phyloP scores from a whole-genome alignment of 2,329 filamentous ascomycete species.

The Chalaropsis ovoidea region DNA sequence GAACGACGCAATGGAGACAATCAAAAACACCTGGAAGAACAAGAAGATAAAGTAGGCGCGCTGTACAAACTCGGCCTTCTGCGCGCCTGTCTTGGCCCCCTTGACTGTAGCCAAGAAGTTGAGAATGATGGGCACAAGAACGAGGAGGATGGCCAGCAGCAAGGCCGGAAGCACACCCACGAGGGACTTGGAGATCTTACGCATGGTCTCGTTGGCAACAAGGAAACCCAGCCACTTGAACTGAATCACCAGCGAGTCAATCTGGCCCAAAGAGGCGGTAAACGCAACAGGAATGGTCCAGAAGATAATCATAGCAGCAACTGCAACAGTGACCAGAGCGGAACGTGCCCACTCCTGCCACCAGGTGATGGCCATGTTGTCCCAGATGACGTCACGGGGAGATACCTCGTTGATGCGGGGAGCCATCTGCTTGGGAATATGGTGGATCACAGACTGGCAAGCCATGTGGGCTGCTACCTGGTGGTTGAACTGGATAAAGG shows the following conservation, averaged over 20 bases:
- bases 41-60: constrained; percentile 88
- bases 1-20: constrained; percentile 76
- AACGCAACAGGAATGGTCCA: constrained; percentile 89
- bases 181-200: constrained; percentile 53
- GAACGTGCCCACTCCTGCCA: constrained; percentile 77
- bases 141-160: constrained; percentile 65
- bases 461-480: constrained; percentile 98
- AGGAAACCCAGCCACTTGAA: constrained; percentile 65
- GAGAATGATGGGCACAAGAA: constrained; percentile 72
- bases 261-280: constrained; percentile 70
- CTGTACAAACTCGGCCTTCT: constrained; percentile 74
- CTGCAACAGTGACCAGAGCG: constrained; percentile 52
- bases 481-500: constrained; percentile 97
- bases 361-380: constrained; percentile 93
- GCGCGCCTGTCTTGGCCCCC: constrained; percentile 72
- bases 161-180: constrained; percentile 79
- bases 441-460: constrained; percentile 82
- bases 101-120: constrained; percentile 60
- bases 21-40: constrained; percentile 88
- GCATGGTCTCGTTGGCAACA: constrained; percentile 45
- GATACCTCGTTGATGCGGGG: constrained; percentile 89
- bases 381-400: constrained; percentile 87
- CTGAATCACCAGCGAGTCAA: constrained; percentile 56
- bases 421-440: constrained; percentile 86
- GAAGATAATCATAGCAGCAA: constrained; percentile 67